Conservation (phyloP, 179 eudicot species). For the Beta lomatogona region DNA sequence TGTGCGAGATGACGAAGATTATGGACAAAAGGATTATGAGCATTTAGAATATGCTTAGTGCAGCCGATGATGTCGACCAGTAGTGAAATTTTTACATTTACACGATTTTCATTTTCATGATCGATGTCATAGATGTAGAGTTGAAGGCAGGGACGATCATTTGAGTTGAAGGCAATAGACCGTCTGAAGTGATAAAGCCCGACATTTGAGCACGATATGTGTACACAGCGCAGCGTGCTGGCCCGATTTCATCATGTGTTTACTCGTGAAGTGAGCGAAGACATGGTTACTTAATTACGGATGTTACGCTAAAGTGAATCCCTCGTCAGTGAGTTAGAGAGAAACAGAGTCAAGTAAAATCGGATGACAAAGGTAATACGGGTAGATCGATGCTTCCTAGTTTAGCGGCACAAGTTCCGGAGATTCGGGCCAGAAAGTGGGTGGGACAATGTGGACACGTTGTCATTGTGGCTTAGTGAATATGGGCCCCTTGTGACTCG, state of each 20-base stretch:
- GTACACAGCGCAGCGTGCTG: background rate
- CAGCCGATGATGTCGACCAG: background rate
- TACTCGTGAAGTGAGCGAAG: background rate
- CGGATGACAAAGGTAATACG: background rate
- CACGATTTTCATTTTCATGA: slow-evolving; percentile 9
- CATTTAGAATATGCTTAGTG: background rate
- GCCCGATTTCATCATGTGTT: background rate
- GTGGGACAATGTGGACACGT: background rate
- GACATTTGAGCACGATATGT: no score
- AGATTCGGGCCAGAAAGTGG: background rate
- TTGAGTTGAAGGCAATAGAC: background rate
- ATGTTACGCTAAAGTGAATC: background rate
- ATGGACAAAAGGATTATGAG: slow-evolving; percentile 6
- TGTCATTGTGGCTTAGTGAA: background rate
- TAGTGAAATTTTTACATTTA: background rate
- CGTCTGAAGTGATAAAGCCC: background rate
- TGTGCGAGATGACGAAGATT: background rate
- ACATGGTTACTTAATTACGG: background rate
- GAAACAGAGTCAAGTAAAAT: background rate
- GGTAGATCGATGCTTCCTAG: background rate
- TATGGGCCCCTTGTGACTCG: background rate
- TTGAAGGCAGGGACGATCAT: background rate
- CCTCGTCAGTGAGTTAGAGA: background rate
- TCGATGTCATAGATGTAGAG: slow-evolving; percentile 13
- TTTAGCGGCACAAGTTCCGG: background rate